Conservation (phyloP, 2,329 filamentous ascomycete species). For the Arachnopeziza araneosa region DNA sequence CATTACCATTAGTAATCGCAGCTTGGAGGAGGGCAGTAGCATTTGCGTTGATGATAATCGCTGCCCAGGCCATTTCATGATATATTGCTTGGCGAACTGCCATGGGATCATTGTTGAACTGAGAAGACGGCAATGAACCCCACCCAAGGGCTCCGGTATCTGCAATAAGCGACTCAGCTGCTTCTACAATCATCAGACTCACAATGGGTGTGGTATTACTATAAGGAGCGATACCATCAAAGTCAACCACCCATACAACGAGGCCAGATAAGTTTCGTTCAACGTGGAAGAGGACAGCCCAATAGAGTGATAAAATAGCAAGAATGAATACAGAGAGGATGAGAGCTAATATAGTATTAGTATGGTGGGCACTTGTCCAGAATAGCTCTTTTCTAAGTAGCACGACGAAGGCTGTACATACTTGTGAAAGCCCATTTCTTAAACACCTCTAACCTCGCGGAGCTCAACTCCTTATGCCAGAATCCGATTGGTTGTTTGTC, state of each 20-base stretch:
- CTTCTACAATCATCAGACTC: constrained; percentile 46
- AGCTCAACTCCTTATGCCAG: constrained; percentile 17
- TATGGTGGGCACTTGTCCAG: too few species aligned
- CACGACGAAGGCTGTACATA: constrained; percentile 6
- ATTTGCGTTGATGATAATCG: constrained; percentile 57
- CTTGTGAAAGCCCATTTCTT: constrained; percentile 22
- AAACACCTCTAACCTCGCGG: constrained; percentile 12
- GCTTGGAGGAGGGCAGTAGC: constrained; percentile 52
- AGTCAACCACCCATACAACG: constrained; percentile 55
- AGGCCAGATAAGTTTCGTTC: constrained; percentile 43
- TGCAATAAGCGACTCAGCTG: constrained; percentile 39
- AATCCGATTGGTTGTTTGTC: constrained; percentile 18
- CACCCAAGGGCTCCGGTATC: constrained; percentile 33
- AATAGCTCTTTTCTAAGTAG: too few species aligned
- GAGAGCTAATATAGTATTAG: constrained; percentile 30
- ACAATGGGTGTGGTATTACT: constrained; percentile 44
- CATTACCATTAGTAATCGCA: constrained; percentile 49
- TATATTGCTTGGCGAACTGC: constrained; percentile 54
- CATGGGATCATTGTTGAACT: constrained; percentile 51
- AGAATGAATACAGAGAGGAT: constrained; percentile 52
- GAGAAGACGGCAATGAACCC: constrained; percentile 34
- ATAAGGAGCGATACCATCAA: constrained; percentile 52
- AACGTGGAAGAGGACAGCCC: constrained; percentile 50
- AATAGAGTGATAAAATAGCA: constrained; percentile 53
- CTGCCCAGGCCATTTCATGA: constrained; percentile 53